phyloP scores from a whole-genome alignment of 2,329 filamentous ascomycete genomes.

The Dothideomycetes sp. region DNA sequence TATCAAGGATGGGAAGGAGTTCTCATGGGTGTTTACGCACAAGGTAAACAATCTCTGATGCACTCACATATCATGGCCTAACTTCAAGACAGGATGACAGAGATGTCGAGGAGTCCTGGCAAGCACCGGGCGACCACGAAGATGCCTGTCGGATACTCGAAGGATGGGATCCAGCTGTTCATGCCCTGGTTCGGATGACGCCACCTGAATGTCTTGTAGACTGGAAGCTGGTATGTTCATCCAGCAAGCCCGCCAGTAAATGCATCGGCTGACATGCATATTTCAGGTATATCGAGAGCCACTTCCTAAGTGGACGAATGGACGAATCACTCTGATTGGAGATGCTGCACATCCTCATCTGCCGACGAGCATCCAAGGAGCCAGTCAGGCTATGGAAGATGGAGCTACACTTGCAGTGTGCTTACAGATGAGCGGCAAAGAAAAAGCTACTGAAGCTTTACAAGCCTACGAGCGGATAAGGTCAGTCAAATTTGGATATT shows the following conservation, averaged over 20 bases:
- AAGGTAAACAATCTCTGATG: slow-evolving; percentile 45
- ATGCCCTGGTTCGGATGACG: slow-evolving; percentile 32
- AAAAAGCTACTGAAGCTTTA: slow-evolving; percentile 21
- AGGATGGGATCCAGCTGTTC: slow-evolving; percentile 33
- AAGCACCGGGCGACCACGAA: slow-evolving; percentile 33
- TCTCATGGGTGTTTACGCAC: slow-evolving; percentile 34
- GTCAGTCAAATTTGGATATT: slow-evolving; percentile 7
- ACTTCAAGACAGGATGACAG: slow-evolving; percentile 25
- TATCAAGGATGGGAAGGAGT: slow-evolving; percentile 24
- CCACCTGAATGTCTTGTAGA: slow-evolving; percentile 25
- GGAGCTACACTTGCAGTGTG: slow-evolving; percentile 35
- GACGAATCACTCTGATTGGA: slow-evolving; percentile 40
- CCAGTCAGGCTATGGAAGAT: slow-evolving; percentile 44
- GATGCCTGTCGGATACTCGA: slow-evolving; percentile 27
- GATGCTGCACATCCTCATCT: slow-evolving; percentile 46
- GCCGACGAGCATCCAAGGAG: slow-evolving; percentile 43
- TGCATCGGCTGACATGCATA: slow-evolving; percentile 31
- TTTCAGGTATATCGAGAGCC: slow-evolving; percentile 39
- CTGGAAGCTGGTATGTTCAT: slow-evolving; percentile 43
- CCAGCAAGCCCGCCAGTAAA: slow-evolving; percentile 40
- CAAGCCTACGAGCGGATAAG: slow-evolving; percentile 16
- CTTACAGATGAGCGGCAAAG: slow-evolving; percentile 30
- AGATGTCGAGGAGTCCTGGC: slow-evolving; percentile 37
- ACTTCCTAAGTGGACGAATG: slow-evolving; percentile 40
- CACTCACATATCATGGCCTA: slow-evolving; percentile 37